Percentiles rank a stretch among this genome's conserved stretches.
These are phyloP conservation scores for Hypocreales sp. DNA, from an alignment of 2,329 filamentous ascomycete genomes.

Conservation along the genomic window DNA sequence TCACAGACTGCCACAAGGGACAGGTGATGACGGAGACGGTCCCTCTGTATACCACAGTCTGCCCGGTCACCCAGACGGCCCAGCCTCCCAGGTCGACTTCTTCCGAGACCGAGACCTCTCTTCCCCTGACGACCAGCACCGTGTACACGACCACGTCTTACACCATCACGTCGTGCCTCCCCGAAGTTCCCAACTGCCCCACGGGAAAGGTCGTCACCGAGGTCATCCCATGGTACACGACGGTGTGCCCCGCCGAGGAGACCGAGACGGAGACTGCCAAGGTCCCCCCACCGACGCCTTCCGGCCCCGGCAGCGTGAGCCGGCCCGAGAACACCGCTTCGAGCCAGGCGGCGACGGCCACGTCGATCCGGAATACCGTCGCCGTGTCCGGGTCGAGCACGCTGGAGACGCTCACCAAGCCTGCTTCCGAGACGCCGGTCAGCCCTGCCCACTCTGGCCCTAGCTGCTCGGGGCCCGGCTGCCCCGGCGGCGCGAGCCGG, in stretches of 20 bases:
- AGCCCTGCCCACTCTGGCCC: too few relatives aligned
- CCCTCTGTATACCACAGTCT: conserved; percentile 20
- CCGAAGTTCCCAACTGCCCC: conserved; percentile 20
- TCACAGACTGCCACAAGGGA: conserved; percentile 30
- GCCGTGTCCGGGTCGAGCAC: conserved; percentile 2
- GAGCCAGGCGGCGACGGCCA: too few relatives aligned
- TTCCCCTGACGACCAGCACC: conserved; percentile 6
- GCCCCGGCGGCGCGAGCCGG: too few relatives aligned
- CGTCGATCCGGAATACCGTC: too few relatives aligned
- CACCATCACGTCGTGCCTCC: conserved; percentile 35
- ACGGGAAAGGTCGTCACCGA: conserved; percentile 4
- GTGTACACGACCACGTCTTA: conserved; percentile 21
- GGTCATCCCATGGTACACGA: conserved; percentile 4
- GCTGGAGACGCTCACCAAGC: conserved; percentile 7
- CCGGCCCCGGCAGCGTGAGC: too few relatives aligned
- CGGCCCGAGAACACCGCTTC: too few relatives aligned
- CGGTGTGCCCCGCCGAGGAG: too few relatives aligned
- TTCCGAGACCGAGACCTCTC: background rate
- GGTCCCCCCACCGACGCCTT: too few relatives aligned
- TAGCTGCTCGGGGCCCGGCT: too few relatives aligned
- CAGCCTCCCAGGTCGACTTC: conserved; percentile 3
- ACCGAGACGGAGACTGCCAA: too few relatives aligned
- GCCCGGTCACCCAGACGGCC: conserved; percentile 13
- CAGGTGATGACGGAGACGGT: conserved; percentile 17
- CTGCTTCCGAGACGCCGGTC: too few relatives aligned